Base-by-base conservation (phyloP, 345 rosid genomes). In the Cochlearia excelsa region DNA sequence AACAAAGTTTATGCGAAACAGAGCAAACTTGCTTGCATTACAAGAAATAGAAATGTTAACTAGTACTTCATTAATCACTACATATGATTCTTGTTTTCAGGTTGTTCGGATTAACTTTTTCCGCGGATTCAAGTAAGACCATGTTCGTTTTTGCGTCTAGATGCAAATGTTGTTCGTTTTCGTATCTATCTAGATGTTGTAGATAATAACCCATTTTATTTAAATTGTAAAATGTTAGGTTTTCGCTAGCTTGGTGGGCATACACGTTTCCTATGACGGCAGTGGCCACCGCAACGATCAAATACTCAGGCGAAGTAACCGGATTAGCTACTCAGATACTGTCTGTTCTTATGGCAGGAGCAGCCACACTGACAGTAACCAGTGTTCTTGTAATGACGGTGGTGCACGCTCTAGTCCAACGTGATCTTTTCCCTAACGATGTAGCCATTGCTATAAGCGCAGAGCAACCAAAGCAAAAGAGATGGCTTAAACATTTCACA, bases 161-260 rank as follows among this genome's bases (percentile, higher is more conserved):
- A 16, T 16, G 23, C 23, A 16, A 16, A 16, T 16, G 23, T 16
- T 16, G 23, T 16, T 16, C 23, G 23, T 16, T 16, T 16, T 16
- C 23, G 23, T 16, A 16, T 16, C 23, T 16, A 16, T 16, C 23
- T 16, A 16, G 23, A 16, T 16, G 23, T 16, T 16, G 23, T 16
- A 16, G 23, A 16, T 16, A 16, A 16, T 16, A 16, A 16, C 0
- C 23, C 23, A 16, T 0, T 0, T 0, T 16, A 16, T 16, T 16
- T 16, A 0, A 16, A 16, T 16, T 16, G 23, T 16, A 8, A 27
- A 59, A 42, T 48, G 34, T 23, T 68, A 90, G 90, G 82, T 88
- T 92, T 70, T 88, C 95, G 34, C 61, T 83, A 74, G 87, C 95
- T 50, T 86, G 95, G 95, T 92, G 98, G 97, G 98, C 95, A 4